Evolutionary conservation across 129 eudicot species (phyloP), one percentile per base, ranked within the genome.

Genomic region (Lactuca saligna): DNA sequence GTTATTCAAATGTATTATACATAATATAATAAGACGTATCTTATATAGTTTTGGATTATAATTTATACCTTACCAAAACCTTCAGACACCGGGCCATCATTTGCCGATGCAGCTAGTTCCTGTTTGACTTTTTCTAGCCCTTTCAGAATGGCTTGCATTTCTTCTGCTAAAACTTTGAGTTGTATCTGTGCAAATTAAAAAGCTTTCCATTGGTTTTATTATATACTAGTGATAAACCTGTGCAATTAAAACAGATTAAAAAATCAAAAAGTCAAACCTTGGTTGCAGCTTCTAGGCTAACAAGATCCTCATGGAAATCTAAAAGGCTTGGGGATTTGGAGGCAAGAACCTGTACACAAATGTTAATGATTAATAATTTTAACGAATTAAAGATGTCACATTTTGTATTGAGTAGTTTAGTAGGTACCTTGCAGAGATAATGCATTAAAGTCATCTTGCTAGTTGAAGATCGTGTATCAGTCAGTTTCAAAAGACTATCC

Each of bases 361-460:
- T n/a, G 32, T 20, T 39, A 34, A 17, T 61, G 7, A 61, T 61
- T 44, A 15, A n/a, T 35, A 20, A 20, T 25, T 25, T 25, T 25
- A 25, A 25, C 2, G 29, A 1, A 25, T 25, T 25, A 20, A 20
- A 20, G 25, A 20, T 20, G 1, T 25, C 1, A 25, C 29, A 25
- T 25, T 25, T 25, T 25, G 68, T 15, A 17, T 58, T 14, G n/a
- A 12, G 58, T 42, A 60, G 14, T 59, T 16, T 25, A 54, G 72
- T n/a, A n/a, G n/a, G n/a, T 80, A 92, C 98, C 98, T 83, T 89
- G 86, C 98, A 89, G 73, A 93, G 98, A 74, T 93, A 93, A 81
- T 93, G 95, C 98, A 93, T 93, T 60, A 93, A 83, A 48, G 98
- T 93, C 91, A 93, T 93, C 84, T 79, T 87, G 90, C 70, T 84